phyloP scores from a whole-genome alignment of 202 grass and related monocot species.

The Thinopyrum obtusiflorum region DNA sequence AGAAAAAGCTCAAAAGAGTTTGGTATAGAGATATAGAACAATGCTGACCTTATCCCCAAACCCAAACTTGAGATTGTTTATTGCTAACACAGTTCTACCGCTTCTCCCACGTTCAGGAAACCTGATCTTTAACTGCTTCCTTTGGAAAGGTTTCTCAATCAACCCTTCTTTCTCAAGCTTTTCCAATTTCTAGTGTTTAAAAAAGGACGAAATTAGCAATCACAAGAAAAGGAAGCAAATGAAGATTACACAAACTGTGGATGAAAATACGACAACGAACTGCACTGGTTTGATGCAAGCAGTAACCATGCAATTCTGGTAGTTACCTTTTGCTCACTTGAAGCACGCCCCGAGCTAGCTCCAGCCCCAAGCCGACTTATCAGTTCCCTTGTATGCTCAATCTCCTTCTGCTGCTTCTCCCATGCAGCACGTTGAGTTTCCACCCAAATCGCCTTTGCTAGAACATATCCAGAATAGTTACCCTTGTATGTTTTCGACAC shows the following conservation, averaged over 20 bases:
- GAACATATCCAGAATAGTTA: constrained; percentile 85
- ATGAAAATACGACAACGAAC: background rate
- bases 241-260: background rate
- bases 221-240: constrained; percentile 19
- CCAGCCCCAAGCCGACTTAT: constrained; percentile 91
- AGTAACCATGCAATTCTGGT: background rate
- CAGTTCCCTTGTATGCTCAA: constrained; percentile 85
- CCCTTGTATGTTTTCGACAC: constrained; percentile 87
- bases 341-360: constrained; percentile 85
- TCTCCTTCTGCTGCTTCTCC: constrained; percentile 99
- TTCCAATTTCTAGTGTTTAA: constrained; percentile 83
- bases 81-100: constrained; percentile 62
- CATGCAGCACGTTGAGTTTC: constrained; percentile 78
- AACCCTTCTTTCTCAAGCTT: constrained; percentile 94
- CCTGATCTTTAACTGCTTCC: constrained; percentile 94
- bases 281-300: background rate
- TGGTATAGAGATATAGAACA: background rate
- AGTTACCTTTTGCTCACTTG: constrained; percentile 88
- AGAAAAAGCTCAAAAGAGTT: constrained; percentile 13
- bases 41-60: constrained; percentile 70
- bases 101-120: constrained; percentile 91
- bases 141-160: constrained; percentile 91
- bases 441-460: constrained; percentile 66
- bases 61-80: constrained; percentile 82
- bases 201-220: constrained; percentile 24